Evolutionary conservation across 2,329 filamentous ascomycete species (phyloP).

Genomic region (Fonsecaea pedrosoi): DNA sequence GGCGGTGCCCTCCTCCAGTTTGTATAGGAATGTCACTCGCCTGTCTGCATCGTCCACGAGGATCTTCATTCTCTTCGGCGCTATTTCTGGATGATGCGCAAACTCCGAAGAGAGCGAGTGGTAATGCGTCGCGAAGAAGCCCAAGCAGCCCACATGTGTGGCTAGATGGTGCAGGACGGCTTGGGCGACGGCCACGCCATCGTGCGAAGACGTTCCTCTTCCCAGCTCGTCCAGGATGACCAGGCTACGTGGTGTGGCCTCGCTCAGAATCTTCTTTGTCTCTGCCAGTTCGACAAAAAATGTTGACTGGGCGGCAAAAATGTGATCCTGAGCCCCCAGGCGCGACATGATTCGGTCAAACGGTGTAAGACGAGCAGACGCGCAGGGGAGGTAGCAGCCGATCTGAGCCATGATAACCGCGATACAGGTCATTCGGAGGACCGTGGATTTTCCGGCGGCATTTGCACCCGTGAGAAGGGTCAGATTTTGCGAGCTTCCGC

Average conservation of each 20-base stretch:
- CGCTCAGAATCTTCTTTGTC: slow-evolving; percentile 95
- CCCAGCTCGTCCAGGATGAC: slow-evolving; percentile 97
- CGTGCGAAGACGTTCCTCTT: slow-evolving; percentile 91
- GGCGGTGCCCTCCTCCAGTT: slow-evolving; percentile 88
- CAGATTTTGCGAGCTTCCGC: slow-evolving; percentile 81
- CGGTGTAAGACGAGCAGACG: slow-evolving; percentile 81
- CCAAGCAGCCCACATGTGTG: slow-evolving; percentile 88
- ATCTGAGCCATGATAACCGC: slow-evolving; percentile 98
- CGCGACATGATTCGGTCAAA: slow-evolving; percentile 99
- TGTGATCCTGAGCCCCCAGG: slow-evolving; percentile 96
- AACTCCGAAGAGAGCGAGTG: slow-evolving; percentile 94
- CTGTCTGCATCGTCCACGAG: slow-evolving; percentile 83
- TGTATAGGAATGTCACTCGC: slow-evolving; percentile 95
- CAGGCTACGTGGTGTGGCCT: slow-evolving; percentile 90
- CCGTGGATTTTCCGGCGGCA: slow-evolving; percentile 94
- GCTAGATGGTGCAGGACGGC: slow-evolving; percentile 96
- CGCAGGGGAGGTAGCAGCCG: slow-evolving; percentile 87
- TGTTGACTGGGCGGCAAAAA: slow-evolving; percentile 95
- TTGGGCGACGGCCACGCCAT: slow-evolving; percentile 95
- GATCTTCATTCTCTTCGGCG: slow-evolving; percentile 89
- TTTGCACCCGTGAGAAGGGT: slow-evolving; percentile 94
- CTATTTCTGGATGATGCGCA: slow-evolving; percentile 83
- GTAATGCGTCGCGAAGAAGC: slow-evolving; percentile 98
- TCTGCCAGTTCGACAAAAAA: slow-evolving; percentile 98
- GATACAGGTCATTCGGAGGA: slow-evolving; percentile 94